phyloP scores from a whole-genome alignment of 2,329 filamentous ascomycete genomes.

The Neonectria sp. region DNA sequence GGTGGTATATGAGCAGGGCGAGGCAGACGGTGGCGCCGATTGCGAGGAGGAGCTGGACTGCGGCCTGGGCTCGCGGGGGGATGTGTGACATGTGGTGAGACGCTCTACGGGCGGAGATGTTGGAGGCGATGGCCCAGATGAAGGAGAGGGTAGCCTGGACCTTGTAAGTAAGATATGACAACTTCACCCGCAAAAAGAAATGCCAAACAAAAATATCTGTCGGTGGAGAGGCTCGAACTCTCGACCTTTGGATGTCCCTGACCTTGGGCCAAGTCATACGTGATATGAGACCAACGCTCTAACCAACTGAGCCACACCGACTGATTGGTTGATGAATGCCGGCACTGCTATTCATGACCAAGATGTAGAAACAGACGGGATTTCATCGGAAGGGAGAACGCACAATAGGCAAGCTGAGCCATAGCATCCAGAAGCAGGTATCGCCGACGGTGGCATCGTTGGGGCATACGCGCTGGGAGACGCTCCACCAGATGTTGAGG shows the following conservation, averaged over 20 bases:
- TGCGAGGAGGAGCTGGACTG: constrained; percentile 42
- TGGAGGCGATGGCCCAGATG: constrained; percentile 41
- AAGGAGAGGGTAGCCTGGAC: constrained; percentile 36
- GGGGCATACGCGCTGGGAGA: constrained; percentile 39
- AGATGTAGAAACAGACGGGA: not conserved
- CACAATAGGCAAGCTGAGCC: constrained; percentile 45
- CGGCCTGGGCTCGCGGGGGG: constrained; percentile 31
- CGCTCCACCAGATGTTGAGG: constrained; percentile 58
- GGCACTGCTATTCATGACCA: constrained; percentile 12
- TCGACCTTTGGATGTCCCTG: constrained; percentile 34
- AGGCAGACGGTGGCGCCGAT: constrained; percentile 43
- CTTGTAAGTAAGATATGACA: not conserved
- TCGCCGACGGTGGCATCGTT: constrained; percentile 27
- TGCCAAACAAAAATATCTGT: not conserved
- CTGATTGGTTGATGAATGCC: constrained; percentile 9
- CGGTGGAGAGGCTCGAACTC: constrained; percentile 34
- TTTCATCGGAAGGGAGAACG: not conserved
- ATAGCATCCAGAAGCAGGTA: constrained; percentile 44
- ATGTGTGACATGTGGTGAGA: constrained; percentile 40
- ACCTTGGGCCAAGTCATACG: constrained; percentile 28
- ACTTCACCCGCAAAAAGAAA: not conserved
- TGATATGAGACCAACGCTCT: constrained; percentile 33
- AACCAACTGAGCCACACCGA: constrained; percentile 35
- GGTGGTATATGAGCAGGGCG: constrained; percentile 39
- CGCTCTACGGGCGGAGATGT: constrained; percentile 40